These are phyloP conservation scores for Talaromyces sp. DNA, from an alignment of 2,329 filamentous ascomycete genomes.

Conservation along the genomic window DNA sequence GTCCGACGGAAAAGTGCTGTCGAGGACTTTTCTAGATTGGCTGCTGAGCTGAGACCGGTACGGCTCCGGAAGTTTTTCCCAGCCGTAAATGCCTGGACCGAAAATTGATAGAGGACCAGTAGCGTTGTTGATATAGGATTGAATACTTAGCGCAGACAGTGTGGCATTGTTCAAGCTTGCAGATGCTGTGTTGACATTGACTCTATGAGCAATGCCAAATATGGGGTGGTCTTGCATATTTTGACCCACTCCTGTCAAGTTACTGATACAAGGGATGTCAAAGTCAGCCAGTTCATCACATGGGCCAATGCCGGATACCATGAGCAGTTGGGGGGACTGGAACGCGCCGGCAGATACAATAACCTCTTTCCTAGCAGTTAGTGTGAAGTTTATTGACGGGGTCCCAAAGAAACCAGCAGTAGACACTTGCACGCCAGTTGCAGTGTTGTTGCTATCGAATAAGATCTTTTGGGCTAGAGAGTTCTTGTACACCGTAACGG, in stretches of 20 bases:
- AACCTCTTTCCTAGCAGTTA: conserved; percentile 36
- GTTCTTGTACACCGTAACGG: conserved; percentile 29
- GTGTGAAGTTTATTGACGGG: conserved; percentile 20
- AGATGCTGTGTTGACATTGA: conserved; percentile 30
- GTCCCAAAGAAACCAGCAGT: not conserved
- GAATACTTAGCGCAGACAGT: conserved; percentile 20
- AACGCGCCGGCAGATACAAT: conserved; percentile 42
- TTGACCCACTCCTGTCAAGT: conserved; percentile 23
- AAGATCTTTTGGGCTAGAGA: conserved; percentile 33
- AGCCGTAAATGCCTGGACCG: conserved; percentile 19
- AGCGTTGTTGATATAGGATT: conserved; percentile 22
- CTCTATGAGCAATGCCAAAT: conserved; percentile 30
- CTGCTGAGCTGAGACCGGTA: conserved; percentile 20
- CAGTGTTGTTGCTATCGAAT: conserved; percentile 28
- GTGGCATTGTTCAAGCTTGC: conserved; percentile 21
- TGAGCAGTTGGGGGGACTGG: conserved; percentile 37
- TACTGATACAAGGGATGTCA: conserved; percentile 21
- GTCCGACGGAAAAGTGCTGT: conserved; percentile 27
- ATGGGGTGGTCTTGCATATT: conserved; percentile 44
- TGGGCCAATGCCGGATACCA: conserved; percentile 29
- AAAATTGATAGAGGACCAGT: conserved; percentile 22
- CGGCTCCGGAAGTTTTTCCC: conserved; percentile 28
- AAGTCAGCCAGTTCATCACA: conserved; percentile 25
- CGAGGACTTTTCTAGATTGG: conserved; percentile 19
- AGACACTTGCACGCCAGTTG: conserved; percentile 23